Base-by-base conservation (phyloP, 495 filamentous ascomycete genomes). In the Daldinia grandis region DNA sequence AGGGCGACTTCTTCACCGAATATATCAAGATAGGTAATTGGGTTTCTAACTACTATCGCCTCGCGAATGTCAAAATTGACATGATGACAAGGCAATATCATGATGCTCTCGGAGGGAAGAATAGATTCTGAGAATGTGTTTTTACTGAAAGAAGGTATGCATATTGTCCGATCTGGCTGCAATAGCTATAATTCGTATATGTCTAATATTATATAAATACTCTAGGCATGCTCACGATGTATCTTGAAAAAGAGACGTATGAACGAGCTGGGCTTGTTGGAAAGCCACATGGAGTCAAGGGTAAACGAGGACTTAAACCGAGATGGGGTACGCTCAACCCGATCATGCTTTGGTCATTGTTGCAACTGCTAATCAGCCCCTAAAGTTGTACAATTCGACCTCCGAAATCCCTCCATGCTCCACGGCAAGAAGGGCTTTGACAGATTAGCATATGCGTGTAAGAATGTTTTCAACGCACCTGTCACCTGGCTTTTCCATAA, bases 401-500 rank as follows among this genome's bases (percentile, higher is more conserved):
- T 99, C 15, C 87, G 92, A 5, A 83, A 86, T 28, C 89, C 91
- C 0, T 92, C 90, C 10, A 97, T 97, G 92, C 75, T 93, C 7
- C 92, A 92, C 73, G 95, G 95, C 28, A 97, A 95, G 78, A 96
- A 95, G 72, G 92, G 91, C 0, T 98, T 98, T 67, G 90, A 96
- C 64, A 87, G 93, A 47, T 86, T 98, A 40, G 81, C 92, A 14
- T 93, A 93, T 82, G 93, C 93, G 12, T 94, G 91, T 78, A 89
- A 92, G 64, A 94, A 97, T 68, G 92, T 92, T 37, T 83, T 98
- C 6, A 89, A 86, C 38, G 76, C 86, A 33, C 87, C 91, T 1
- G 68, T 92, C 25, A 87, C 88, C 1, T 98, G 95, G 93, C 83
- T 98, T 1, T 95, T 98, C 74, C 89, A 86, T 78, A 90, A 94